Base-by-base conservation (phyloP, 768 basidiomycete species). In the Amanita fuliginea region DNA sequence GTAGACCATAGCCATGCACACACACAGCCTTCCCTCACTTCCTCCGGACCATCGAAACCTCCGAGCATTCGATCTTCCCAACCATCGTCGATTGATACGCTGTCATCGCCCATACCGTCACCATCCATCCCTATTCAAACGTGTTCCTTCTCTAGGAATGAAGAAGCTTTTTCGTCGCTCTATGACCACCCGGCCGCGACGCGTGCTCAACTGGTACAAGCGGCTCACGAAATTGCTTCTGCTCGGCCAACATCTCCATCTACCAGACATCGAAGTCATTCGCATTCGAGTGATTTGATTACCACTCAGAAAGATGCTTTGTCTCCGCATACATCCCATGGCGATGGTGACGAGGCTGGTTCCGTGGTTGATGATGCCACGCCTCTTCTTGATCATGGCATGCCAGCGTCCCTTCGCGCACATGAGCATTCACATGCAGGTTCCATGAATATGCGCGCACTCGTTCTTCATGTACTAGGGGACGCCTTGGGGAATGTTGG, bases 401-500 rank as follows among this genome's bases (percentile, higher is more conserved):
- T 37, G 13, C 22, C 26, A 33, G 36, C 8, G 50, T 42, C 56
- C 49, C 37, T 39, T 8, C 55, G 56, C 39, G 54, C 42, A 26
- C 55, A 58, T 46, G 35, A 36, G 8, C 55, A 57, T 46, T 55
- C 57, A 18, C 60, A 67, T 46, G 49, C 50, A 22, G 76, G 61
- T 0, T 89, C 84, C 0, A 98, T 99, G 96, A 99, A 98, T 66
- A 97, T 98, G 94, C 85, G 73, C n/a, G 96, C 93, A 26, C 74
- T 99, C 1, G 72, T 98, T 28, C 67, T 99, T 24, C 96, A 99
- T 64, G 96, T 98, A 34, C 64, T 99, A 40, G 95, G 95, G 30
- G 95, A 99, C 69, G 95, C 95, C 49, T 76, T 99, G 21, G 96
- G 96, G 44, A 98, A 99, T 64, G 88, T 98, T 53, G 96, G 96